A percentile compares a stretch with the other conserved stretches of the same genome.
Conservation (phyloP, 345 rosid species). For the Citrus glauca region DNA sequence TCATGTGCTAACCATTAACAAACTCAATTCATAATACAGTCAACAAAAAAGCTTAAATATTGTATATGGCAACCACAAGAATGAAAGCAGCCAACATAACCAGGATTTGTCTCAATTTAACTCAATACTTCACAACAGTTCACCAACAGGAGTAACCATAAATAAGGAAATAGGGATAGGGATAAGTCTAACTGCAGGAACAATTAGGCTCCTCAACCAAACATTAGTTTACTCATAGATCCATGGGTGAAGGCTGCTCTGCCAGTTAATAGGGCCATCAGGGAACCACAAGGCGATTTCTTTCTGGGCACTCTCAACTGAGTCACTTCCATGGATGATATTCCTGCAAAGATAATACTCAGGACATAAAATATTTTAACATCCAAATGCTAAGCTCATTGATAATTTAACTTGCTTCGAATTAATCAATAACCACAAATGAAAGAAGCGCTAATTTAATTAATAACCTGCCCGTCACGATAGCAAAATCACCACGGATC, state of each 20-base stretch:
- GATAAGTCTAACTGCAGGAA: neutral
- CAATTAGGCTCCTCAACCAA: neutral
- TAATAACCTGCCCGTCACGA: slow-evolving; percentile 78
- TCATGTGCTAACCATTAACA: too few relatives aligned
- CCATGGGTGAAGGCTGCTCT: slow-evolving; percentile 79
- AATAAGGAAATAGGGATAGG: neutral
- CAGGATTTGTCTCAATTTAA: neutral
- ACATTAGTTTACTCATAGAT: slow-evolving; percentile 55
- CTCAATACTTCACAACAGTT: slow-evolving; percentile 1
- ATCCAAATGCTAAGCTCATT: neutral
- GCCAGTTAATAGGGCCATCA: slow-evolving; percentile 72
- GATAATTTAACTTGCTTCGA: neutral
- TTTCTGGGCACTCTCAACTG: slow-evolving; percentile 75
- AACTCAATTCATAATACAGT: too few relatives aligned
- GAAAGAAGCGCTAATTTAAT: neutral
- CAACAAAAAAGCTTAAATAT: too few relatives aligned
- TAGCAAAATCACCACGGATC: slow-evolving; percentile 88
- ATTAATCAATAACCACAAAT: neutral
- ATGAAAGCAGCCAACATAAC: neutral
- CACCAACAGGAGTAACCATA: neutral
- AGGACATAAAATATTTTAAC: neutral
- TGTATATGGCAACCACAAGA: too few relatives aligned
- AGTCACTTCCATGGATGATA: slow-evolving; percentile 88
- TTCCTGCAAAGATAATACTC: slow-evolving; percentile 42
- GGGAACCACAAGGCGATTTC: slow-evolving; percentile 96